Conservation (phyloP, 2,329 filamentous ascomycete species). For the Blastomyces parvus region DNA sequence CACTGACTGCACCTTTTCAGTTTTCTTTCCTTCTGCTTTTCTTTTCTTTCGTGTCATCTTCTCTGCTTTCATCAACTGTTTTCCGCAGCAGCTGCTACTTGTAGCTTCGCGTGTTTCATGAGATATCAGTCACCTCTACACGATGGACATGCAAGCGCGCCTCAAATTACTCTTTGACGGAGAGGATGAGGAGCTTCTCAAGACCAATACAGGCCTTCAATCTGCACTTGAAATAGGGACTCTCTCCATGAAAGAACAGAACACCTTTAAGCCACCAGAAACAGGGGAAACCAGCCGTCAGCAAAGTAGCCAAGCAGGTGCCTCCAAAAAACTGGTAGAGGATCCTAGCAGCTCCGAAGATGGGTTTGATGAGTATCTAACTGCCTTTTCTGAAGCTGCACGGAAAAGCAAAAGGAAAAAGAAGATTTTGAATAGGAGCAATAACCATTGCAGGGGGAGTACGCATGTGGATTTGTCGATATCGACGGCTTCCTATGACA, state of each 20-base stretch:
- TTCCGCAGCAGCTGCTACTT: background rate
- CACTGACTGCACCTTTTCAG: background rate
- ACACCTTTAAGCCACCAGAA: background rate
- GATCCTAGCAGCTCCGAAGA: conserved; percentile 12
- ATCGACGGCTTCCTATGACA: conserved; percentile 9
- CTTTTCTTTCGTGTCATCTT: background rate
- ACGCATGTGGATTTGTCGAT: background rate
- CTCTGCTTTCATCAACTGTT: background rate
- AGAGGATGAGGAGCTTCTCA: conserved; percentile 20
- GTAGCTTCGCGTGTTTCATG: background rate
- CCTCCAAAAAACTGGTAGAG: background rate
- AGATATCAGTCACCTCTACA: background rate
- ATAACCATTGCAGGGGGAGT: background rate
- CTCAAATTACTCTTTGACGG: conserved; percentile 24
- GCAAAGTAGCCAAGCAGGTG: background rate
- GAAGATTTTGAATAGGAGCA: background rate
- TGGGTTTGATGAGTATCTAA: conserved; percentile 18
- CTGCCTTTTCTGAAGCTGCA: conserved; percentile 14
- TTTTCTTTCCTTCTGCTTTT: background rate
- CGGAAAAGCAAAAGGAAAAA: conserved; percentile 1
- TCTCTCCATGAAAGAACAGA: background rate
- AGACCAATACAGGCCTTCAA: conserved; percentile 11
- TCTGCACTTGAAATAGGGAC: background rate
- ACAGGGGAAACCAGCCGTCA: too few species aligned
- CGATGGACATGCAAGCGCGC: conserved; percentile 22